Evolutionary conservation across 805 yeast species (phyloP).

Genomic region (Henningerozyma blattae): DNA sequence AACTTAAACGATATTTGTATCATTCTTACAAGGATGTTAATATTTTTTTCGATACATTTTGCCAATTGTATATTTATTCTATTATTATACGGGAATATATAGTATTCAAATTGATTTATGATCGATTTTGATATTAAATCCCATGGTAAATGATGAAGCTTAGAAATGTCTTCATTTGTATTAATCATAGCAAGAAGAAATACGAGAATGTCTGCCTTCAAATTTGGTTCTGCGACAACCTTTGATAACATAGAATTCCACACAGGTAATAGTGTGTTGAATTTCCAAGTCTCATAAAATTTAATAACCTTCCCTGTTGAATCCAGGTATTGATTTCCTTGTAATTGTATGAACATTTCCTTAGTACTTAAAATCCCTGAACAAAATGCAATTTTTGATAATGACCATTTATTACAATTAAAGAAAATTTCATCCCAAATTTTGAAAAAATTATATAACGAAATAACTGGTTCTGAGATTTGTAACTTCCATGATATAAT

Average conservation of each 20-base stretch:
- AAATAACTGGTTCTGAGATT: conserved; percentile 21
- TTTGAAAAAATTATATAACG: conserved; percentile 12
- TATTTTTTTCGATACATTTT: conserved; percentile 6
- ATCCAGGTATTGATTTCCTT: conserved; percentile 13
- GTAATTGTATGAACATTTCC: conserved; percentile 9
- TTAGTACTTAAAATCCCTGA: conserved; percentile 16
- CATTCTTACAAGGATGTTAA: conserved; percentile 1
- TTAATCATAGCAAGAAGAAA: neutral
- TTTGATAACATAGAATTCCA: conserved; percentile 4
- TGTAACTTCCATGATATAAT: conserved; percentile 20
- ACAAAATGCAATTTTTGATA: conserved; percentile 12
- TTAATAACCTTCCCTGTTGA: conserved; percentile 9
- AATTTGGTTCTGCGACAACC: neutral
- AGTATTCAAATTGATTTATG: conserved; percentile 1
- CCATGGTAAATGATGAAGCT: too few species aligned
- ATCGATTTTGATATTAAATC: conserved; percentile 7
- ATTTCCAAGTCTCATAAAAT: conserved; percentile 13
- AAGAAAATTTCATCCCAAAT: conserved; percentile 13
- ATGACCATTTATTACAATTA: conserved; percentile 12
- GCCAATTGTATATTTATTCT: too few species aligned
- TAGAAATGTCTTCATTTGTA: neutral
- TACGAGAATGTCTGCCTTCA: neutral
- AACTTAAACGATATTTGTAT: conserved; percentile 11
- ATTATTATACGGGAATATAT: conserved; percentile 2
- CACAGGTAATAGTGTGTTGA: conserved; percentile 12